Evolutionary conservation across 495 filamentous ascomycete species (phyloP).

Genomic region (Pyrenula aspistea): DNA sequence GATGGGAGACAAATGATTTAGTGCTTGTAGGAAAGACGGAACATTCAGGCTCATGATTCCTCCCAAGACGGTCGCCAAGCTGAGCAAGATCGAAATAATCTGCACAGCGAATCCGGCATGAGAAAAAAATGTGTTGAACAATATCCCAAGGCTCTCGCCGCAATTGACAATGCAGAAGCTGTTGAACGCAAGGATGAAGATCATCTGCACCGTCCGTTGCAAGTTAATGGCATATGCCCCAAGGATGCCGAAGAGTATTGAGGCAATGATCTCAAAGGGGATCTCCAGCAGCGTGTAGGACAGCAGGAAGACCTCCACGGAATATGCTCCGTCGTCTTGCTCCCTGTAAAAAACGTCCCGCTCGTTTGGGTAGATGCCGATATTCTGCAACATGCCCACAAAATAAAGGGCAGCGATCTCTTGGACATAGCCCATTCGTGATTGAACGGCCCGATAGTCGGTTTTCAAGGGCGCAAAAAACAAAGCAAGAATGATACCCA

Average conservation of each 20-base stretch:
- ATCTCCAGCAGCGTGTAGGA: slow-evolving; percentile 55
- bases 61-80: slow-evolving; percentile 52
- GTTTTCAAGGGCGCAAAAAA: slow-evolving; percentile 62
- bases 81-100: slow-evolving; percentile 49
- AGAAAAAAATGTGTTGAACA: slow-evolving; percentile 63
- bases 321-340: slow-evolving; percentile 54
- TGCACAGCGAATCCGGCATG: slow-evolving; percentile 69
- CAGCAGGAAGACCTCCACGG: slow-evolving; percentile 53
- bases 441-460: slow-evolving; percentile 55
- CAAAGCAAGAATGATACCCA: slow-evolving; percentile 51
- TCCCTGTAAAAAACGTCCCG: slow-evolving; percentile 61
- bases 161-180: slow-evolving; percentile 60
- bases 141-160: slow-evolving; percentile 65
- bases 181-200: slow-evolving; percentile 54
- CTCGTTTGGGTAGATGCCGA: slow-evolving; percentile 58
- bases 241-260: slow-evolving; percentile 51
- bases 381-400: slow-evolving; percentile 65
- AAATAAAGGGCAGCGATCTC: slow-evolving; percentile 54
- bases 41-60: slow-evolving; percentile 58
- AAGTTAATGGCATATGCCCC: slow-evolving; percentile 48
- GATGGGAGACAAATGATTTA: slow-evolving; percentile 59
- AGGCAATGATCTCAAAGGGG: slow-evolving; percentile 53
- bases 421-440: slow-evolving; percentile 58
- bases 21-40: slow-evolving; percentile 47
- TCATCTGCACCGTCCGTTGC: slow-evolving; percentile 44